Percentiles rank a stretch among this genome's conserved stretches.
Conservation (phyloP, 2,329 filamentous ascomycete genomes). For the Escovopsis sp. region DNA sequence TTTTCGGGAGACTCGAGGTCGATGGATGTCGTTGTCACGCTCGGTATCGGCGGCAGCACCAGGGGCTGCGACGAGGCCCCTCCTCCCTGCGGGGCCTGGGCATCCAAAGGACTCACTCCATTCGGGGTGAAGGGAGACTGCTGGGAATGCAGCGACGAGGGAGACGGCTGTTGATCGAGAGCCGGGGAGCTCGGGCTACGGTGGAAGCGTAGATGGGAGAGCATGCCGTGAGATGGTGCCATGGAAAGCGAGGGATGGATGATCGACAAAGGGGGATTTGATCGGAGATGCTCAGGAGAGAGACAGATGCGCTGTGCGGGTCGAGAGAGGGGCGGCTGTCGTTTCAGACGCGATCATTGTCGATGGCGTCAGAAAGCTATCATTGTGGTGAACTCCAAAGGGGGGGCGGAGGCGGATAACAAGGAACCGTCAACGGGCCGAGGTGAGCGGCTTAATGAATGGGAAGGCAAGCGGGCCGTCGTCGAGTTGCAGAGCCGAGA, state of each 20-base stretch:
- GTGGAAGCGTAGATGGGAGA: conserved; percentile 43
- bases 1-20: conserved; percentile 10
- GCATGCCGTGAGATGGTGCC: conserved; percentile 21
- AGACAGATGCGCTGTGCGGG: neutral
- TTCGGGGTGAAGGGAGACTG: conserved; percentile 28
- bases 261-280: neutral
- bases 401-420: too few relatives aligned
- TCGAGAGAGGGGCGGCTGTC: neutral
- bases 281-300: conserved; percentile 1
- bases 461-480: too few relatives aligned
- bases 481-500: too few relatives aligned
- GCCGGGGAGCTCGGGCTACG: conserved; percentile 40
- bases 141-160: conserved; percentile 22
- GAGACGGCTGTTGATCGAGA: conserved; percentile 31
- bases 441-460: too few relatives aligned
- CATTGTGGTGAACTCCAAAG: neutral
- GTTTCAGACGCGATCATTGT: conserved; percentile 5
- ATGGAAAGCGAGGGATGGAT: neutral
- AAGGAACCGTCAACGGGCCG: too few relatives aligned
- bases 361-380: neutral
- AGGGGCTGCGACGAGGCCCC: conserved; percentile 30
- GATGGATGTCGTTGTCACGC: conserved; percentile 28
- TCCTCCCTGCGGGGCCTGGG: conserved; percentile 19
- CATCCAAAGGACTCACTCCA: conserved; percentile 20
- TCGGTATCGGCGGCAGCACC: conserved; percentile 34